Percentiles rank a stretch among this genome's conserved stretches.
Conservation (phyloP, 257 asterid species). For the Catharanthus roseus region DNA sequence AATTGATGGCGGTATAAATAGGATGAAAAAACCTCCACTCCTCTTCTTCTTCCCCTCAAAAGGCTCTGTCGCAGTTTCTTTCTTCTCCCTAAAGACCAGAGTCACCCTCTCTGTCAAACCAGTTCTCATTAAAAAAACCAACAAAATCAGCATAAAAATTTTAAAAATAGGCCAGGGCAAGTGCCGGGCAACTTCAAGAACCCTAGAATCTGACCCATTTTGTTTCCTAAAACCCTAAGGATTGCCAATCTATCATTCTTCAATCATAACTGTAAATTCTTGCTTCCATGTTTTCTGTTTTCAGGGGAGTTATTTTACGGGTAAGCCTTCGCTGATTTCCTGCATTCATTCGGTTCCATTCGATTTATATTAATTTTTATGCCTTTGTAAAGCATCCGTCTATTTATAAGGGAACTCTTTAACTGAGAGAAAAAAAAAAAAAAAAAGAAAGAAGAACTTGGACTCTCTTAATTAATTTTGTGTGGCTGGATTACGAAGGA, state of each 20-base stretch:
- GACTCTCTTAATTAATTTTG: background rate
- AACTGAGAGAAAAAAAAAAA: background rate
- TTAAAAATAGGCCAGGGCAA: background rate
- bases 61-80: background rate
- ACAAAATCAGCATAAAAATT: conserved; percentile 22
- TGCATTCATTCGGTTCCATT: conserved; percentile 12
- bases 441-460: background rate
- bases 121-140: background rate
- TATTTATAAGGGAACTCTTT: too few relatives aligned
- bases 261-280: conserved; percentile 15
- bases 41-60: conserved; percentile 3
- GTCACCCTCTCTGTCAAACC: background rate
- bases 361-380: background rate
- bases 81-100: conserved; percentile 8
- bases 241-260: conserved; percentile 17
- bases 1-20: conserved; percentile 14
- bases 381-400: background rate
- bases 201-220: conserved; percentile 19
- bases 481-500: conserved; percentile 7
- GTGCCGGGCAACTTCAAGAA: conserved; percentile 9
- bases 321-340: conserved; percentile 27
- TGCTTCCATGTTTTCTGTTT: background rate
- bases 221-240: conserved; percentile 23
- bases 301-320: conserved; percentile 3
- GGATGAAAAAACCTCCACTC: too few relatives aligned